phyloP scores from a whole-genome alignment of 1,284 basidiomycete genomes.

The Ustilago xerochloae region DNA sequence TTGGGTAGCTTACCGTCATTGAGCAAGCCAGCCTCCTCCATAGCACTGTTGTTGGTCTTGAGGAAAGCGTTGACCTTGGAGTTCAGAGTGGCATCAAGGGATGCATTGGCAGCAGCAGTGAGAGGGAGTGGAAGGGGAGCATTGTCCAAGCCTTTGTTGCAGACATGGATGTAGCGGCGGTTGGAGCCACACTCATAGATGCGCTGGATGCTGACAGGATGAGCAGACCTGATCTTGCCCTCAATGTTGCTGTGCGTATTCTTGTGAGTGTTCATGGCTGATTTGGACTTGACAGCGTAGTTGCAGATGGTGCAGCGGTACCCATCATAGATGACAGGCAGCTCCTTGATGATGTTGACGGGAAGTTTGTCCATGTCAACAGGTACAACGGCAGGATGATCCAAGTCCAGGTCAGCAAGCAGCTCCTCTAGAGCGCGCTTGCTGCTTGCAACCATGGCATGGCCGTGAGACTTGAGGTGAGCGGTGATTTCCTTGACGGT shows the following conservation, averaged over 20 bases:
- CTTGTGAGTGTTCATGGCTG: neutral
- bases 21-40: neutral
- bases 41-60: neutral
- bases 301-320: neutral
- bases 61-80: neutral
- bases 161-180: constrained; percentile 1
- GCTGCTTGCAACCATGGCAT: neutral
- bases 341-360: constrained; percentile 6
- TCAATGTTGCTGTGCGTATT: neutral
- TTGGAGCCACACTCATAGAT: neutral
- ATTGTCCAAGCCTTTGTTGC: neutral
- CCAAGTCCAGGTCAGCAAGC: neutral
- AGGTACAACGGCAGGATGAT: neutral
- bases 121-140: neutral
- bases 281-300: neutral
- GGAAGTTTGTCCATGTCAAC: neutral
- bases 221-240: neutral
- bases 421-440: neutral
- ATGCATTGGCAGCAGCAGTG: neutral
- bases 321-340: neutral
- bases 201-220: neutral
- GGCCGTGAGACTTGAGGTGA: neutral
- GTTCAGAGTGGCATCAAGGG: neutral
- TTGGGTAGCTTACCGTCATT: neutral
- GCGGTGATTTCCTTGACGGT: neutral